Conservation (phyloP, 1,284 basidiomycete species). For the Malassezia pachydermatis region DNA sequence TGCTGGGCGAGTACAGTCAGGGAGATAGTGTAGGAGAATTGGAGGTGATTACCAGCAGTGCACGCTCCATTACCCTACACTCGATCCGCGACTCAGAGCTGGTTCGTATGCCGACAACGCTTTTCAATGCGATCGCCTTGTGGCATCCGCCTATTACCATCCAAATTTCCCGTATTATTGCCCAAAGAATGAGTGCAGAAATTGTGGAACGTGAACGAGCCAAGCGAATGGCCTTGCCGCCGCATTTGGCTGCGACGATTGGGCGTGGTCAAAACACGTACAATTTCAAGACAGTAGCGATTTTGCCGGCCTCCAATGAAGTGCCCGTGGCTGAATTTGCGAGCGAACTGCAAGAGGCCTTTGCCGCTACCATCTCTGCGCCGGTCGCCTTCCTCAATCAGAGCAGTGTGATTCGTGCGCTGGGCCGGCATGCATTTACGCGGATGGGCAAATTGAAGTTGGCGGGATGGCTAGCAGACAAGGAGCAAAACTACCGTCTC, state of each 20-base stretch:
- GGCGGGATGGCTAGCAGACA: slow-evolving; percentile 44
- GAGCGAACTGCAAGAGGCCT: slow-evolving; percentile 35
- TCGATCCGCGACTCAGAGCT: slow-evolving; percentile 96
- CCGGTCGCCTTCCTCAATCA: slow-evolving; percentile 41
- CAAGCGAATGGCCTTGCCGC: slow-evolving; percentile 13
- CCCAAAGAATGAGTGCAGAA: slow-evolving; percentile 75
- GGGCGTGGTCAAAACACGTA: slow-evolving; percentile 64
- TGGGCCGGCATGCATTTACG: slow-evolving; percentile 44
- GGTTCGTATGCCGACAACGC: slow-evolving; percentile 90
- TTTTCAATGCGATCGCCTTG: slow-evolving; percentile 75
- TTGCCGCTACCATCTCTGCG: slow-evolving; percentile 38
- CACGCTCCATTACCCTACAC: slow-evolving; percentile 78
- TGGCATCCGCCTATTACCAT: slow-evolving; percentile 91
- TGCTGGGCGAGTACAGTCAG: slow-evolving; percentile 87
- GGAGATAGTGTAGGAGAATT: slow-evolving; percentile 64
- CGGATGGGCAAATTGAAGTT: slow-evolving; percentile 48
- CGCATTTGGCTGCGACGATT: slow-evolving; percentile 32
- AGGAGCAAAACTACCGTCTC: slow-evolving; percentile 43
- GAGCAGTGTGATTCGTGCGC: slow-evolving; percentile 43
- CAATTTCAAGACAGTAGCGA: slow-evolving; percentile 84
- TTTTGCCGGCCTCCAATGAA: slow-evolving; percentile 56
- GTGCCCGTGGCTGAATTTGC: slow-evolving; percentile 46
- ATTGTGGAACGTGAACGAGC: slow-evolving; percentile 49
- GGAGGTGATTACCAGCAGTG: slow-evolving; percentile 92
- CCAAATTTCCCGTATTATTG: slow-evolving; percentile 88